A percentile compares a stretch with the other conserved stretches of the same genome.
Evolutionary conservation across 2,329 filamentous ascomycete species (phyloP).

Genomic region (Ilyonectria destructans): DNA sequence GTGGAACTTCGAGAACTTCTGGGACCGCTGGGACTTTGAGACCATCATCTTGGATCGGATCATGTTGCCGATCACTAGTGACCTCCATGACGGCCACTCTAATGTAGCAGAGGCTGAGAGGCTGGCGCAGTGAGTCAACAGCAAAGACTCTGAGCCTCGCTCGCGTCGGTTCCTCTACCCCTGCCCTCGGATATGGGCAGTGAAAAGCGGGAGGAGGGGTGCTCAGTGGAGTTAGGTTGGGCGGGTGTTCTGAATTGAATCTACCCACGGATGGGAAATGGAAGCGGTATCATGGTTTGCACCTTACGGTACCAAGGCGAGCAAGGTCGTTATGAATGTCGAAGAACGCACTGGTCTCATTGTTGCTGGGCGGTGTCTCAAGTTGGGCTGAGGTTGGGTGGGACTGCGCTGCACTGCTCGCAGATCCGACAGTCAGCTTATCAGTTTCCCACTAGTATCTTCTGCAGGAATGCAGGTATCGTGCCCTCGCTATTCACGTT

Average conservation of each 20-base stretch:
- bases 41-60: slow-evolving; percentile 32
- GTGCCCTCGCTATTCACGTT: not conserved
- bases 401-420: slow-evolving; percentile 18
- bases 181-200: not conserved
- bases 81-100: slow-evolving; percentile 19
- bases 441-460: slow-evolving; percentile 13
- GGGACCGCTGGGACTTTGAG: not conserved
- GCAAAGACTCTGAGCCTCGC: not conserved
- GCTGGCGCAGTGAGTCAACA: not conserved
- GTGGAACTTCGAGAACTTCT: not conserved
- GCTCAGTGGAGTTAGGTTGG: not conserved
- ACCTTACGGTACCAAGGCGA: not conserved
- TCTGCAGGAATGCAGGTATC: slow-evolving; percentile 12
- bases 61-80: slow-evolving; percentile 17
- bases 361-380: slow-evolving; percentile 29
- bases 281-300: not conserved
- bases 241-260: not conserved
- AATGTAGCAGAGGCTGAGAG: not conserved
- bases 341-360: not conserved
- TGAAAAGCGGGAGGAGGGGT: not conserved
- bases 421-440: slow-evolving; percentile 18
- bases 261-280: not conserved
- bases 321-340: not conserved
- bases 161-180: not conserved
- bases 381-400: slow-evolving; percentile 34